phyloP scores from a whole-genome alignment of 1,284 basidiomycete species.

The Leccinum subfulvum region DNA sequence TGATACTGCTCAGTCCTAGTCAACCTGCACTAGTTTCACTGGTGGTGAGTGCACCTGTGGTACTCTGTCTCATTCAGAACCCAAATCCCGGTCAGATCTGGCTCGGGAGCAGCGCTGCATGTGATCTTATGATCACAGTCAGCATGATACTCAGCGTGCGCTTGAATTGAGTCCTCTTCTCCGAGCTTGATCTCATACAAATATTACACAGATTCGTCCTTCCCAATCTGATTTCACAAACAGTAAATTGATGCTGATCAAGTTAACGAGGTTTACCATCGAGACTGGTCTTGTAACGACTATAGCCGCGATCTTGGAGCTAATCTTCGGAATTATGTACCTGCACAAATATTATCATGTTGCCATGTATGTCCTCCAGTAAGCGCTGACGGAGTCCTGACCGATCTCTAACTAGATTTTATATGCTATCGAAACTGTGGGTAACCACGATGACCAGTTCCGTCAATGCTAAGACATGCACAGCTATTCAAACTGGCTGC shows the following conservation, averaged over 20 bases:
- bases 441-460: too few species aligned
- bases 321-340: neutral
- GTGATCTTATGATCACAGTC: neutral
- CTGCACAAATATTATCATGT: constrained; percentile 4
- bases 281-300: neutral
- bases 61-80: too few species aligned
- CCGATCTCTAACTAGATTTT: constrained; percentile 8
- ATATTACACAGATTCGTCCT: neutral
- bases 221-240: neutral
- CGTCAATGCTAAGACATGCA: too few species aligned
- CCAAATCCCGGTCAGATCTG: too few species aligned
- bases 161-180: neutral
- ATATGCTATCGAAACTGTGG: constrained; percentile 15
- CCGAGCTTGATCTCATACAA: neutral
- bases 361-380: constrained; percentile 7
- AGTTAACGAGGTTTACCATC: neutral
- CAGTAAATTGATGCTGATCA: neutral
- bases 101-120: too few species aligned
- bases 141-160: neutral
- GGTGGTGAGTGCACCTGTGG: too few species aligned
- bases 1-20: too few species aligned
- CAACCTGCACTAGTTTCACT: too few species aligned
- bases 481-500: constrained; percentile 17
- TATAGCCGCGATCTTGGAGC: rapidly evolving
- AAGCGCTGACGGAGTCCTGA: neutral